A percentile compares a stretch with the other conserved stretches of the same genome.
Conservation (phyloP, 2,329 filamentous ascomycete genomes). For the Fusarium ambrosium region DNA sequence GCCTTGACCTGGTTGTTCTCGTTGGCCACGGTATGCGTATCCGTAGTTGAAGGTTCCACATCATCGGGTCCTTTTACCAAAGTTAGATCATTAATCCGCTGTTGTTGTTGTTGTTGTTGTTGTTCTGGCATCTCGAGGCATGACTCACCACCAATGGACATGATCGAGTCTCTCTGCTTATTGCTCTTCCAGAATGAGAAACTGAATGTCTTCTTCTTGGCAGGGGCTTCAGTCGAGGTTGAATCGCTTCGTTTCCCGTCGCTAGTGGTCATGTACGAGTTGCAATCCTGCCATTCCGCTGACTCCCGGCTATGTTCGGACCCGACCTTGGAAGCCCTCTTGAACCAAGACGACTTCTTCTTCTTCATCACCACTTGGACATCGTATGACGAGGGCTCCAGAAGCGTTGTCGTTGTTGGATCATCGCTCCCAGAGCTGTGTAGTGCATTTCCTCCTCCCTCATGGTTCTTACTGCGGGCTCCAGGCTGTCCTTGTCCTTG, state of each 20-base stretch:
- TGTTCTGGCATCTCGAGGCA: neutral
- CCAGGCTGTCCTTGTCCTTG: slow-evolving; percentile 35
- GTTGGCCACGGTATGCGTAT: slow-evolving; percentile 39
- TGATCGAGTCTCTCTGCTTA: slow-evolving; percentile 59
- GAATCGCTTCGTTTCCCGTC: slow-evolving; percentile 45
- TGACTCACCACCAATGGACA: slow-evolving; percentile 61
- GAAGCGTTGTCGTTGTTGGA: slow-evolving; percentile 27
- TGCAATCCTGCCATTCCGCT: slow-evolving; percentile 47
- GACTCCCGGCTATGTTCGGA: slow-evolving; percentile 41
- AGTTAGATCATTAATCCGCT: slow-evolving; percentile 11
- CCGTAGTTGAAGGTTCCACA: slow-evolving; percentile 23
- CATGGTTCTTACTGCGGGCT: slow-evolving; percentile 30
- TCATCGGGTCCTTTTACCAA: slow-evolving; percentile 24
- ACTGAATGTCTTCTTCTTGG: slow-evolving; percentile 67
- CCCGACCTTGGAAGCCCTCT: slow-evolving; percentile 58
- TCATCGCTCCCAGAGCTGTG: slow-evolving; percentile 3
- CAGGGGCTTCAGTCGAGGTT: slow-evolving; percentile 42
- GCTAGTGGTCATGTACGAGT: slow-evolving; percentile 41
- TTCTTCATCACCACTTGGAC: slow-evolving; percentile 50
- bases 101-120: too few relatives aligned
- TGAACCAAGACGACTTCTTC: slow-evolving; percentile 67
- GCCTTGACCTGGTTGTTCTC: slow-evolving; percentile 24
- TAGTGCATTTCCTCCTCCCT: slow-evolving; percentile 23
- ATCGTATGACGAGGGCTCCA: slow-evolving; percentile 33
- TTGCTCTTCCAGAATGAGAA: slow-evolving; percentile 69